Conservation (phyloP, 495 filamentous ascomycete species). For the Polyplosphaeria fusca region DNA sequence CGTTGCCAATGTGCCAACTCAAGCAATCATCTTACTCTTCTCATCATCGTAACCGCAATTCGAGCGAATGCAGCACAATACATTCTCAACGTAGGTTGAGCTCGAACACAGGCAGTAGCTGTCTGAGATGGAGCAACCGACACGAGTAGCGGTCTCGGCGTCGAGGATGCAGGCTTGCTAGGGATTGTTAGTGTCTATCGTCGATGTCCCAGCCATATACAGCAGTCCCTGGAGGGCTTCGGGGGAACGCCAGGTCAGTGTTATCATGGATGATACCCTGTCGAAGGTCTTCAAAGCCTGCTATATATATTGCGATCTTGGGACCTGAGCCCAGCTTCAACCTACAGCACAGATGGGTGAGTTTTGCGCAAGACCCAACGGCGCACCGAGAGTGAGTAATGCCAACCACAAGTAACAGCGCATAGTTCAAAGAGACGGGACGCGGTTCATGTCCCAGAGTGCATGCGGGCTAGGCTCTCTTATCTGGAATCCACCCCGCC, state of each 20-base stretch:
- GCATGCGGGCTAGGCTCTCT: neutral
- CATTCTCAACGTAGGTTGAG: neutral
- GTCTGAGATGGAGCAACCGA: conserved; percentile 1
- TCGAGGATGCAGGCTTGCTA: conserved; percentile 6
- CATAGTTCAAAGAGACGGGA: too few relatives aligned
- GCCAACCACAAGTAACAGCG: too few relatives aligned
- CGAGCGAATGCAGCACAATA: conserved; percentile 2
- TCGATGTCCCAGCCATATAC: neutral
- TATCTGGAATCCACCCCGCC: neutral
- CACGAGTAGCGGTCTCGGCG: neutral
- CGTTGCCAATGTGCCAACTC: neutral
- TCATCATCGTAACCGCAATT: neutral
- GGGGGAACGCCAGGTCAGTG: neutral
- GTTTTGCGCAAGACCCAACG: too few relatives aligned
- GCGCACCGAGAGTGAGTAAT: too few relatives aligned
- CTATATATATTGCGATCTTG: neutral
- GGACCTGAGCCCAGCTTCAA: neutral
- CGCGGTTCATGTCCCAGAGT: too few relatives aligned
- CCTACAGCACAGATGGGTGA: too few relatives aligned
- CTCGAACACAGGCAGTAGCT: conserved; percentile 11
- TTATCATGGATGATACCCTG: neutral
- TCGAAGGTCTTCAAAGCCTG: neutral
- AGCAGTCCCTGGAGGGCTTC: neutral
- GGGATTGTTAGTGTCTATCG: neutral
- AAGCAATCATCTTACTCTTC: neutral